Percentiles rank a stretch among this genome's conserved stretches.
Evolutionary conservation across 176 grass and related monocot species (phyloP).

Genomic region (Elaeis guineensis): DNA sequence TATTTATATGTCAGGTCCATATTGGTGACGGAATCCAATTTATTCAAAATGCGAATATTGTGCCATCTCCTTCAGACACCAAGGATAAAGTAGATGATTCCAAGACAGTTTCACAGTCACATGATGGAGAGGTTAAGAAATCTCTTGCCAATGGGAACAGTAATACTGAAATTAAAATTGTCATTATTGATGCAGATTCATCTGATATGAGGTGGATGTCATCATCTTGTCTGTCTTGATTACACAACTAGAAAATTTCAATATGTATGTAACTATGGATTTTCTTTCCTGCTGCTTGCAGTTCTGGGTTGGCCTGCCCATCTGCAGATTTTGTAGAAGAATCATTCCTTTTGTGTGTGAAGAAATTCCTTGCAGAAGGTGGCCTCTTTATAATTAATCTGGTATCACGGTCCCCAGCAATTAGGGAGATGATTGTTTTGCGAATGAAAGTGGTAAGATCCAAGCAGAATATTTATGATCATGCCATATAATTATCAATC

Average conservation of each 20-base stretch:
- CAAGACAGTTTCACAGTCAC: background rate
- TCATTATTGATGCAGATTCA: conserved; percentile 91
- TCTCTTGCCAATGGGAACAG: conserved; percentile 26
- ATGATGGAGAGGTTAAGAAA: conserved; percentile 12
- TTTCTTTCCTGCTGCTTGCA: conserved; percentile 21
- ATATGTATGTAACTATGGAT: background rate
- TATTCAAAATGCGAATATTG: conserved; percentile 33
- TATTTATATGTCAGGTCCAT: conserved; percentile 49
- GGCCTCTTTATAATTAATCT: conserved; percentile 83
- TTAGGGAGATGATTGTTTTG: conserved; percentile 50
- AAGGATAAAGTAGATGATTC: background rate
- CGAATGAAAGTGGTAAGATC: conserved; percentile 56
- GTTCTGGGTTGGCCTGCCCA: conserved; percentile 81
- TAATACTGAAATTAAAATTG: conserved; percentile 42
- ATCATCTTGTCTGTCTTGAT: no score
- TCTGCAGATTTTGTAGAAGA: conserved; percentile 74
- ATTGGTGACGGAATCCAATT: conserved; percentile 73
- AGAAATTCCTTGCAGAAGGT: conserved; percentile 49
- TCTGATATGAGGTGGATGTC: conserved; percentile 68
- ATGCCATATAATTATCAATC: background rate
- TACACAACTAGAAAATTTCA: no score
- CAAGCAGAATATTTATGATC: background rate
- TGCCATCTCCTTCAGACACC: background rate
- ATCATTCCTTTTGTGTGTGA: conserved; percentile 54
- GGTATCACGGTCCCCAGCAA: conserved; percentile 56